Base-by-base conservation (phyloP, 192 early-diverging fungal species). In the Chytriomyces hyalinus region DNA sequence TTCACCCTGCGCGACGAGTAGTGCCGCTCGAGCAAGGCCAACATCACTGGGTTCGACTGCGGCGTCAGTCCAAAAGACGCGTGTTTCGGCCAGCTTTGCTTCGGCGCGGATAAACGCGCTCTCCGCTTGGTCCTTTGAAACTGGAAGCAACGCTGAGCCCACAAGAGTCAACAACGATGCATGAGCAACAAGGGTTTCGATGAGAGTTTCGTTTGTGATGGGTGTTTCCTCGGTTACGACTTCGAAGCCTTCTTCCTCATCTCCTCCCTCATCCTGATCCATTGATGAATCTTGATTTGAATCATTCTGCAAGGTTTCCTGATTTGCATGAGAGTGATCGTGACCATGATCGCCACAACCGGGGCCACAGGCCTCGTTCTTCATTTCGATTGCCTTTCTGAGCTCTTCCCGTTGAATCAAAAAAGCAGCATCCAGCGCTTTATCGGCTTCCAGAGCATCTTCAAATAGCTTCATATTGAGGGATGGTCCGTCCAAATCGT, bases 111-210 rank as follows among this genome's bases (percentile, higher is more conserved):
- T n/a, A 49, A 70, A 83, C 15, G 74, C 61, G 1, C 4, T 22
- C 28, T 73, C 61, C 20, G 81, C 36, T 73, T 78, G 63, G 9
- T 43, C 44, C 9, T n/a, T 6, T 15, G 60, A 72, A 8, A 78
- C 72, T 5, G 68, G 60, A 28, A 60, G 36, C 10, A 81, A 43
- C 6, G 78, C 61, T n/a, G 61, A 22, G 48, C 68, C 78, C 5
- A 76, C 80, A 1, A 79, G 46, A 22, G 74, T 80, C 53, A 84
- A 78, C 43, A 78, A 65, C 45, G 82, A 70, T 10, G 76, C 77
- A 36, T 82, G 81, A 4, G 76, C 77, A 24, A 79, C 69, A n/a
- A 86, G 80, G 7, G 85, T 86, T 46, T 86, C 85, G 45, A 81
- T 65, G 17, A 86, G 53, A 6, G 79, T 70, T 13, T 15, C 49